Evolutionary conservation across 192 early-diverging fungal species (phyloP).

Genomic region (Linnemannia zychae): DNA sequence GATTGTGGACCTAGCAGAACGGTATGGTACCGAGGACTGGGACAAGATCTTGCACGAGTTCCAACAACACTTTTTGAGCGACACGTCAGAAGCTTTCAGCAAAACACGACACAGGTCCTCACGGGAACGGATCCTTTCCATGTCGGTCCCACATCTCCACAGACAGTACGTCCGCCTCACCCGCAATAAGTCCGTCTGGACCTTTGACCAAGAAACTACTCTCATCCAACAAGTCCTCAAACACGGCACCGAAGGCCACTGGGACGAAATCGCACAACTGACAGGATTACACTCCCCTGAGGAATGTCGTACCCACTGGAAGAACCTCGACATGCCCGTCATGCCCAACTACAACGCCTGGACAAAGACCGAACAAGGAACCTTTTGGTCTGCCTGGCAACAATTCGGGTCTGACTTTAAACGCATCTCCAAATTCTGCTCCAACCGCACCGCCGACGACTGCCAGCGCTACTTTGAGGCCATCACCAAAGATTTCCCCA

Average conservation of each 20-base stretch:
- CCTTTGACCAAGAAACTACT: conserved; percentile 34
- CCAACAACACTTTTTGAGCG: conserved; percentile 12
- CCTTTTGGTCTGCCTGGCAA: conserved; percentile 35
- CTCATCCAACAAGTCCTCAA: conserved; percentile 42
- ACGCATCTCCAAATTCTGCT: conserved; percentile 10
- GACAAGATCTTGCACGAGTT: conserved; percentile 20
- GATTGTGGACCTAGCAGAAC: conserved; percentile 18
- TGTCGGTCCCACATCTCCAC: conserved; percentile 12
- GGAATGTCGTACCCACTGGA: conserved; percentile 43
- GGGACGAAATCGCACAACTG: conserved; percentile 15
- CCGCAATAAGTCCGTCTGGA: conserved; percentile 19
- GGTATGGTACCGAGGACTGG: conserved; percentile 23
- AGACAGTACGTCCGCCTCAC: conserved; percentile 23
- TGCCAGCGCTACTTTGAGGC: conserved; percentile 25
- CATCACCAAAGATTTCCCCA: conserved; percentile 19
- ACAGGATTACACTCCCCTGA: conserved; percentile 16
- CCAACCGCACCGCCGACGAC: conserved; percentile 24
- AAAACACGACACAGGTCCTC: neutral
- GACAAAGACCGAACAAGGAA: conserved; percentile 24
- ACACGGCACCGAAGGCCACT: conserved; percentile 20
- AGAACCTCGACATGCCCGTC: conserved; percentile 44
- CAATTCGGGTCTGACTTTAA: conserved; percentile 34
- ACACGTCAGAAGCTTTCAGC: neutral
- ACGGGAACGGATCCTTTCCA: neutral
- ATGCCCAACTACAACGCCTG: neutral